Percentiles rank a stretch among this genome's conserved stretches.
Conservation (phyloP, 257 asterid genomes). For the Ehretia macrophylla region DNA sequence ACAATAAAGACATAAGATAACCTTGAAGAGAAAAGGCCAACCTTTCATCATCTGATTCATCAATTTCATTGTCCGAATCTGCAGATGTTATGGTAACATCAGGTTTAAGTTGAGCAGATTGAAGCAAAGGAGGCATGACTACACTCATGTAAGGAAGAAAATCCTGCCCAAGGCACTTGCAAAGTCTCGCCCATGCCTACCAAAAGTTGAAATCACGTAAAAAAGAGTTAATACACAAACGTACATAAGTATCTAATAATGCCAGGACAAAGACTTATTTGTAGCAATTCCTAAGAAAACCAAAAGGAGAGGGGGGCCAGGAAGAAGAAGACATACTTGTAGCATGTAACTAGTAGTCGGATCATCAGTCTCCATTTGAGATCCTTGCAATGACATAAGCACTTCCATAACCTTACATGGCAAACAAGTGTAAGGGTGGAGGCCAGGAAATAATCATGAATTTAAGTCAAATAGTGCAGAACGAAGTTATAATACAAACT, state of each 20-base stretch:
- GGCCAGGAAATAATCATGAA: not conserved
- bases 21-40: slow-evolving; percentile 8
- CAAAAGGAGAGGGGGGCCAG: not conserved
- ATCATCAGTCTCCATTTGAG: slow-evolving; percentile 88
- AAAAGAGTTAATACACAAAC: not conserved
- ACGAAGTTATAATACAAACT: no score
- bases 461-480: not conserved
- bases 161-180: slow-evolving; percentile 97
- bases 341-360: slow-evolving; percentile 96
- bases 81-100: slow-evolving; percentile 87
- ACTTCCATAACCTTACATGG: slow-evolving; percentile 81
- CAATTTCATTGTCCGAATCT: slow-evolving; percentile 75
- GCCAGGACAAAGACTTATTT: not conserved
- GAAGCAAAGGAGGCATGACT: slow-evolving; percentile 92
- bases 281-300: slow-evolving; percentile 1
- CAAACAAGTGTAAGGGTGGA: slow-evolving; percentile 5
- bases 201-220: slow-evolving; percentile 3
- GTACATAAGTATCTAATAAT: not conserved
- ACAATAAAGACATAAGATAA: no score
- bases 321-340: slow-evolving; percentile 41
- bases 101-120: slow-evolving; percentile 91
- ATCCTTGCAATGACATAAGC: slow-evolving; percentile 88
- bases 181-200: slow-evolving; percentile 96
- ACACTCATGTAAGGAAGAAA: slow-evolving; percentile 93
- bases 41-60: slow-evolving; percentile 91